Percentiles rank a stretch among this genome's conserved stretches.
Conservation (phyloP, 176 grass and related monocot genomes). For the Pontederia paniculata region DNA sequence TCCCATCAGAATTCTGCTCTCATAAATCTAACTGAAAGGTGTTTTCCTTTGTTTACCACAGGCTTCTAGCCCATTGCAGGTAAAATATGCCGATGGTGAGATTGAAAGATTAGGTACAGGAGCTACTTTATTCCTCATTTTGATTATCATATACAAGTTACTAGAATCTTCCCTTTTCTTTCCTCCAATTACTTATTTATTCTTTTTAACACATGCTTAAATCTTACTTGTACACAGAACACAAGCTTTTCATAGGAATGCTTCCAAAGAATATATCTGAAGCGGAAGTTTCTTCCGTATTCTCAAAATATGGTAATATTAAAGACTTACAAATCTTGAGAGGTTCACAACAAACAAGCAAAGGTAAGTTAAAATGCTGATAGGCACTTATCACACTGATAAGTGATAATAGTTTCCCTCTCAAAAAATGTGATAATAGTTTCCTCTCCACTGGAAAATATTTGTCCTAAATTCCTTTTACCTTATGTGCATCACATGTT, state of each 20-base stretch:
- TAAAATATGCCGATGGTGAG: conserved; percentile 98
- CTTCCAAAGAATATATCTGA: conserved; percentile 91
- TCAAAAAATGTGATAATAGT: too few relatives aligned
- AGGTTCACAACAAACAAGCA: conserved; percentile 90
- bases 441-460: not conserved
- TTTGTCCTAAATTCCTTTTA: not conserved
- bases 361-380: conserved; percentile 46
- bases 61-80: conserved; percentile 98
- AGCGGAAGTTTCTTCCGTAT: conserved; percentile 56
- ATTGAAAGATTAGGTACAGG: conserved; percentile 92
- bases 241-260: conserved; percentile 99
- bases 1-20: not conserved
- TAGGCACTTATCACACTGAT: not conserved
- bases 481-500: conserved; percentile 11
- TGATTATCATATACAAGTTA: not conserved
- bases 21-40: not conserved
- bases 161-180: not conserved
- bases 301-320: conserved; percentile 85
- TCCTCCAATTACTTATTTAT: conserved; percentile 2
- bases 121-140: conserved; percentile 13
- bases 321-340: conserved; percentile 95
- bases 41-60: conserved; percentile 19
- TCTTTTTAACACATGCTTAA: not conserved
- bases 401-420: not conserved
- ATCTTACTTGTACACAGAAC: conserved; percentile 35